phyloP scores from a whole-genome alignment of 2,329 filamentous ascomycete genomes.

The Berkeleyomyces rouxiae region DNA sequence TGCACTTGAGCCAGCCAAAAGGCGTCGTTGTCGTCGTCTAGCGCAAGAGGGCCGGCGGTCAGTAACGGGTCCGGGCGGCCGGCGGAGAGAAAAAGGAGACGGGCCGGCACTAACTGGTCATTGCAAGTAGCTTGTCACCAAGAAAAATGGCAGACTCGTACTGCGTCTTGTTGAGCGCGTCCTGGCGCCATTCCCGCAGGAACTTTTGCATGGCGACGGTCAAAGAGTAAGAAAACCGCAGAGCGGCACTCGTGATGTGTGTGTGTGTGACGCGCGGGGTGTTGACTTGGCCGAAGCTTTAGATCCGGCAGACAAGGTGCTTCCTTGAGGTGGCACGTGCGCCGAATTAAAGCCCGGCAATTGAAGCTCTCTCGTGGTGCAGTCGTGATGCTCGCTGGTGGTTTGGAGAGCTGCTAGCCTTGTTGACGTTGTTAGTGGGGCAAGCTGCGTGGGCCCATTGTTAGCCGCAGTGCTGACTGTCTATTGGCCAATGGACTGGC shows the following conservation, averaged over 20 bases:
- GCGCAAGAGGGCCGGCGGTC: background rate
- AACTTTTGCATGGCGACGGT: constrained; percentile 65
- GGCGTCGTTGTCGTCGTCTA: constrained; percentile 83
- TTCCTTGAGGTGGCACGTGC: too few species aligned
- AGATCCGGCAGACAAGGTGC: background rate
- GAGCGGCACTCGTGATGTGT: too few species aligned
- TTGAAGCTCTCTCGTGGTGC: too few species aligned
- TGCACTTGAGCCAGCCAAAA: constrained; percentile 98
- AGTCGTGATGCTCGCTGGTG: constrained; percentile 1
- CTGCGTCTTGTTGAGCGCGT: constrained; percentile 88
- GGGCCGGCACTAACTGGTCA: constrained; percentile 54
- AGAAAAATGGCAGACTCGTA: constrained; percentile 95
- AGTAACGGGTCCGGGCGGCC: background rate
- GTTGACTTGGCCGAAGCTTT: background rate
- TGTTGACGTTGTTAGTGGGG: constrained; percentile 3
- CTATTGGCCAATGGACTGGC: constrained; percentile 7
- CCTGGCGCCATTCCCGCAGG: constrained; percentile 84
- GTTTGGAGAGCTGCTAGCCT: constrained; percentile 9
- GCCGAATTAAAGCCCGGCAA: too few species aligned
- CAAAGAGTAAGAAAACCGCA: background rate
- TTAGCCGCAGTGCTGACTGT: background rate
- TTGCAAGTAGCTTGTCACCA: constrained; percentile 85
- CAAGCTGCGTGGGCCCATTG: background rate
- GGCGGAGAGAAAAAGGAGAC: background rate
- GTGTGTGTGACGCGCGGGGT: background rate